Percentiles rank a stretch among this genome's conserved stretches.
Evolutionary conservation across 495 filamentous ascomycete species (phyloP).

Genomic region (Neurospora terricola): DNA sequence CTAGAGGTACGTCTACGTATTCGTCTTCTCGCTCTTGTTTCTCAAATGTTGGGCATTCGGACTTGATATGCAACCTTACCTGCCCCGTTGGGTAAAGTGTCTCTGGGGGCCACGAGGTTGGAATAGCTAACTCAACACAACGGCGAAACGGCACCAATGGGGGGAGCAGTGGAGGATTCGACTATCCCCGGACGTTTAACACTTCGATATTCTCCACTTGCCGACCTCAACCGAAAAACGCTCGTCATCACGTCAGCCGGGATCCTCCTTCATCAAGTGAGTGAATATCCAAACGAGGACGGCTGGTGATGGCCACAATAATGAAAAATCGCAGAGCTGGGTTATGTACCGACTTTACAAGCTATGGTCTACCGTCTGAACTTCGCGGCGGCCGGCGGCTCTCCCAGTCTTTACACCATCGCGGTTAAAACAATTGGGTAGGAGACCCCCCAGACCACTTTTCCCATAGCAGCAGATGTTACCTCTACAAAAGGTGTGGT

Average conservation of each 20-base stretch:
- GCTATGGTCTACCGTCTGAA: background rate
- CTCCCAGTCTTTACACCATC: background rate
- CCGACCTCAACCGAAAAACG: background rate
- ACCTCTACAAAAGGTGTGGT: conserved; percentile 10
- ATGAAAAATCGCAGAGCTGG: background rate
- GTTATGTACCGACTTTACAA: background rate
- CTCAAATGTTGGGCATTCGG: background rate
- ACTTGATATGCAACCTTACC: background rate
- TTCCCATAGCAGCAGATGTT: background rate
- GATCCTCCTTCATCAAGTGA: background rate
- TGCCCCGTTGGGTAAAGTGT: background rate
- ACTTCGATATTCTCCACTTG: background rate
- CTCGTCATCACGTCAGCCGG: background rate
- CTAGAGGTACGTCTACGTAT: background rate
- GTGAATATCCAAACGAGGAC: background rate
- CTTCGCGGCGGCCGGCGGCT: background rate
- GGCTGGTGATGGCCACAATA: background rate
- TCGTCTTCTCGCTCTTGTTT: background rate
- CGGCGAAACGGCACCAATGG: background rate
- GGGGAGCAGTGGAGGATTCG: background rate
- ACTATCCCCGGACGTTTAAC: background rate
- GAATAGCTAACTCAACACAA: background rate
- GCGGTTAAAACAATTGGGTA: background rate
- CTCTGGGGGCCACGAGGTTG: background rate
- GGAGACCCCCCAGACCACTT: background rate